phyloP scores from a whole-genome alignment of 2,329 filamentous ascomycete species.

The Alternaria incomplexa region DNA sequence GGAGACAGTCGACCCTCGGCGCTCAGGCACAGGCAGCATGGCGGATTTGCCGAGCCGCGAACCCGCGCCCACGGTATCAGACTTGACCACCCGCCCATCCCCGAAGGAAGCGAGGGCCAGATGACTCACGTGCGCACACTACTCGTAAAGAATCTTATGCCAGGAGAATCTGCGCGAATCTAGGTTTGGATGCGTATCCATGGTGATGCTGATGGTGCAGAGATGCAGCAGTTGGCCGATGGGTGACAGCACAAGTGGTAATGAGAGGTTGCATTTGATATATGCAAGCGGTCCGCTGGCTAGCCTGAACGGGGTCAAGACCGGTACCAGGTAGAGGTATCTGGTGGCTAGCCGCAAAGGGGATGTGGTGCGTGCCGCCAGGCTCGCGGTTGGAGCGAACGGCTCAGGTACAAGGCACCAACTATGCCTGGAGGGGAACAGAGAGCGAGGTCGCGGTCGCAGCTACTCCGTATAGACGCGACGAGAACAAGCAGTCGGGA shows the following conservation, averaged over 20 bases:
- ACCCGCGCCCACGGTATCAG: slow-evolving; percentile 25
- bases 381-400: slow-evolving; percentile 5
- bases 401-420: slow-evolving; percentile 4
- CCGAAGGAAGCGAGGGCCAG: slow-evolving; percentile 12
- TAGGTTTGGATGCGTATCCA: not conserved
- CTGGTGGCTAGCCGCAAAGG: slow-evolving; percentile 8
- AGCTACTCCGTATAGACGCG: not conserved
- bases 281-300: slow-evolving; percentile 8
- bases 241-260: not conserved
- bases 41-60: slow-evolving; percentile 26
- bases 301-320: slow-evolving; percentile 11
- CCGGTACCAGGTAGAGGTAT: slow-evolving; percentile 8
- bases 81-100: slow-evolving; percentile 16
- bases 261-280: not conserved
- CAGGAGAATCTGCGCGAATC: not conserved
- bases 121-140: slow-evolving; percentile 1
- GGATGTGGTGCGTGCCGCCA: slow-evolving; percentile 8
- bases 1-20: slow-evolving; percentile 9
- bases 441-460: not conserved
- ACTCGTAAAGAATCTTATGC: not conserved
- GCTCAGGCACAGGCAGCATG: slow-evolving; percentile 15
- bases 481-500: slow-evolving; percentile 4
- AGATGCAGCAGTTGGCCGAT: not conserved
- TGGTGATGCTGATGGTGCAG: not conserved
- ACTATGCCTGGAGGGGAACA: not conserved